Evolutionary conservation across 345 rosid genomes (phyloP).

Genomic region (Syzygium grande): DNA sequence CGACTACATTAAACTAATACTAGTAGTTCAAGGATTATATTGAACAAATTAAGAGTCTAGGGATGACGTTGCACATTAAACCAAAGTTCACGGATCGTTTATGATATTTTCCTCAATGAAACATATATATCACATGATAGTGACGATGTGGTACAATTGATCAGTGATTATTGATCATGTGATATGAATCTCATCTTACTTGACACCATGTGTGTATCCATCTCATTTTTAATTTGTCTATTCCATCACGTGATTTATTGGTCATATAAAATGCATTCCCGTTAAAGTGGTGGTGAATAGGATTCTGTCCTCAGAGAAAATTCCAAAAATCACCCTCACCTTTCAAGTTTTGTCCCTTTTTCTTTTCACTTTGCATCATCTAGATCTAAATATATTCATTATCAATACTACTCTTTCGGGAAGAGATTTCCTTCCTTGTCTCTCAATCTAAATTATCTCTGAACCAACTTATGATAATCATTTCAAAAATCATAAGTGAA

Average conservation of each 20-base stretch:
- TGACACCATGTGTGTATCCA: background rate
- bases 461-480: no score
- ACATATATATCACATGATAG: background rate
- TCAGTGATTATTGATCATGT: no score
- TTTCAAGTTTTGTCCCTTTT: no score
- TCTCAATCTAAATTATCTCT: no score
- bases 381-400: no score
- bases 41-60: background rate
- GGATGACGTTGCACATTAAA: rapidly evolving
- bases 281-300: background rate
- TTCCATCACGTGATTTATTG: no score
- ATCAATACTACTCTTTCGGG: no score
- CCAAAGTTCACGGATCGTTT: rapidly evolving
- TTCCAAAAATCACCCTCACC: background rate
- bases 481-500: no score
- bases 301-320: no score
- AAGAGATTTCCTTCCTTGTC: no score
- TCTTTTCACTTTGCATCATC: background rate
- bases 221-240: background rate
- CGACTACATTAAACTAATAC: background rate
- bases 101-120: background rate
- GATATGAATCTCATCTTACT: no score
- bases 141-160: background rate
- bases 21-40: rapidly evolving
- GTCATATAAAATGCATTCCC: background rate